Percentiles rank a stretch among this genome's conserved stretches.
phyloP scores from a whole-genome alignment of 768 basidiomycete species.

The Rhizopogon rudus region DNA sequence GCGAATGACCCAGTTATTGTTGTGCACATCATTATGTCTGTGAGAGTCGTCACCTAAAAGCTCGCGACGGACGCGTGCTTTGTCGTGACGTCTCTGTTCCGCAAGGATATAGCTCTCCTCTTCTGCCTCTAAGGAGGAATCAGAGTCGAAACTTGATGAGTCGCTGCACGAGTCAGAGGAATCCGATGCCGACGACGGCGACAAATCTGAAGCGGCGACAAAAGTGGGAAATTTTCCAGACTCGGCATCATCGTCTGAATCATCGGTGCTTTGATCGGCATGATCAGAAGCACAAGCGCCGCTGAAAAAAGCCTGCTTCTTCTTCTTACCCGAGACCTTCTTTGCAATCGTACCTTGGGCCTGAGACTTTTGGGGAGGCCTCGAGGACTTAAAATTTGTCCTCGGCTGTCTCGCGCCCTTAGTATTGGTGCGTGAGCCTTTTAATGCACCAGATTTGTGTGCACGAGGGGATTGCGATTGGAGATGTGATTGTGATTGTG shows the following conservation, averaged over 20 bases:
- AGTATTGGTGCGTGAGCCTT: slow-evolving; percentile 17
- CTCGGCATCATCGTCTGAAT: slow-evolving; percentile 25
- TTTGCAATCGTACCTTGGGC: slow-evolving; percentile 31
- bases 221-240: slow-evolving; percentile 58
- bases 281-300: slow-evolving; percentile 20
- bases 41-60: slow-evolving; percentile 49
- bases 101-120: slow-evolving; percentile 57
- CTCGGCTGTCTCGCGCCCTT: slow-evolving; percentile 15
- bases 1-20: slow-evolving; percentile 64
- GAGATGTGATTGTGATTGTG: slow-evolving; percentile 32
- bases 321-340: slow-evolving; percentile 15
- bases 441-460: slow-evolving; percentile 19
- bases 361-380: slow-evolving; percentile 32
- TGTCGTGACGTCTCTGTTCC: slow-evolving; percentile 40
- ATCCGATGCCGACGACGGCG: slow-evolving; percentile 44
- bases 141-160: slow-evolving; percentile 40
- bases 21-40: slow-evolving; percentile 35
- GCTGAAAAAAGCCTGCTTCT: slow-evolving; percentile 9
- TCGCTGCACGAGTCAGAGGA: slow-evolving; percentile 35
- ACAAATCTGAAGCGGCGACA: slow-evolving; percentile 56
- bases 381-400: slow-evolving; percentile 29
- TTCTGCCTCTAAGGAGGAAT: slow-evolving; percentile 55
- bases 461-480: slow-evolving; percentile 16
- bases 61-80: slow-evolving; percentile 56
- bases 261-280: slow-evolving; percentile 28